Evolutionary conservation across 2,329 filamentous ascomycete genomes (phyloP), one percentile per base, ranked within the genome.

Genomic region (Aspergillus ochraceus): DNA sequence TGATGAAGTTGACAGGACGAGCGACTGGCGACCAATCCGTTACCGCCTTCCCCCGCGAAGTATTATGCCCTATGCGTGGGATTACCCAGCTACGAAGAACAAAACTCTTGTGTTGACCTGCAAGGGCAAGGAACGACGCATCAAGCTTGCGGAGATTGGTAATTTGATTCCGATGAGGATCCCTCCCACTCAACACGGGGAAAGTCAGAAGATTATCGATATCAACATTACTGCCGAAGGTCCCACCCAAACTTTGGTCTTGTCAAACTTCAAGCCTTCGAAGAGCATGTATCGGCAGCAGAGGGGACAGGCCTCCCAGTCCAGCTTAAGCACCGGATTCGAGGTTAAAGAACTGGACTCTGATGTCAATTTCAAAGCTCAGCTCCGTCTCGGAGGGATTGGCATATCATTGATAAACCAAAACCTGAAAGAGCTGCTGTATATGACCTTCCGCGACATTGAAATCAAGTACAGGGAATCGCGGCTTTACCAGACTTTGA

Each of bases 51-150:
- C 96, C 2, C 88, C 94, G 12, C 85, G 95, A 61, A 98, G 94
- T 76, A 97, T 99, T 76, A 99, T 99, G 95, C 95, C 96, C 0
- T 99, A 99, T 71, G 94, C 95, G 1, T 99, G 95, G 95, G 96
- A 99, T 73, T 99, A 97, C 77, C 96, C 95, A 1, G 94, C 95
- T 1, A 93, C 92, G n/a, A 97, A 96, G 78, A 90, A 91, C 78
- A 96, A 95, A 70, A 95, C 97, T 73, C 86, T 99, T 45, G 87
- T 98, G 53, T 87, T 99, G 71, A 88, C 83, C 55, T 89, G 89
- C 8, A 87, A 89, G 69, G 88, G 88, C 62, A 91, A 89, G 70
- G 92, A 97, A 72, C 85, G 95, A 30, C 92, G 97, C 71, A 90
- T 99, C 73, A 97, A 96, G 75, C 84, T 99, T 65, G 91, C 94